Conservation (phyloP, 2,329 filamentous ascomycete genomes). For the Aspergillus nomiae region DNA sequence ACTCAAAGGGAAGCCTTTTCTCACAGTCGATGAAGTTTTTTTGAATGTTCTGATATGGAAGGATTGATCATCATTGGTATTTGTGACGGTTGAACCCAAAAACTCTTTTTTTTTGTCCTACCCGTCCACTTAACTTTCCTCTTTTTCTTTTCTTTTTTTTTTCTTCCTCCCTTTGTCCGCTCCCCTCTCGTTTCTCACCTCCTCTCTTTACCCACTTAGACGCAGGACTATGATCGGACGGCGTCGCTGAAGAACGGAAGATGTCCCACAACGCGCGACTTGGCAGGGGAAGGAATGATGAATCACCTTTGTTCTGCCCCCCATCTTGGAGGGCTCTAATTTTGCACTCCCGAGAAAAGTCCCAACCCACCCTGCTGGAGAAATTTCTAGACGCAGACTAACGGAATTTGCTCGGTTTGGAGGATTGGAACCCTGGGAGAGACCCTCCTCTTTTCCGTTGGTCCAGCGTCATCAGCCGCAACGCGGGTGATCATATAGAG, state of each 20-base stretch:
- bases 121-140: background rate
- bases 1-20: background rate
- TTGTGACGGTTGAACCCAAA: background rate
- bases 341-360: background rate
- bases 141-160: background rate
- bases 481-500: background rate
- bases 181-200: slow-evolving; percentile 12
- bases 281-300: slow-evolving; percentile 24
- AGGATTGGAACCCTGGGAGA: slow-evolving; percentile 1
- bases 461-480: background rate
- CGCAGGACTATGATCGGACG: slow-evolving; percentile 22
- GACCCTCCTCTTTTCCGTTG: slow-evolving; percentile 2
- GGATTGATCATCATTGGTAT: background rate
- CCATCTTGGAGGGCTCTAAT: background rate
- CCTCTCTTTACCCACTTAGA: slow-evolving; percentile 18
- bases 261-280: slow-evolving; percentile 27
- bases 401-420: slow-evolving; percentile 22
- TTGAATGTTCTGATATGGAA: background rate
- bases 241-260: slow-evolving; percentile 24
- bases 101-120: background rate
- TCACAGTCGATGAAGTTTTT: background rate
- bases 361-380: slow-evolving; percentile 17
- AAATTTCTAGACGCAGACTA: slow-evolving; percentile 32
- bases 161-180: background rate
- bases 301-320: slow-evolving; percentile 15